Evolutionary conservation across 2,329 filamentous ascomycete genomes (phyloP).

Genomic region (Colletotrichum tofieldiae): DNA sequence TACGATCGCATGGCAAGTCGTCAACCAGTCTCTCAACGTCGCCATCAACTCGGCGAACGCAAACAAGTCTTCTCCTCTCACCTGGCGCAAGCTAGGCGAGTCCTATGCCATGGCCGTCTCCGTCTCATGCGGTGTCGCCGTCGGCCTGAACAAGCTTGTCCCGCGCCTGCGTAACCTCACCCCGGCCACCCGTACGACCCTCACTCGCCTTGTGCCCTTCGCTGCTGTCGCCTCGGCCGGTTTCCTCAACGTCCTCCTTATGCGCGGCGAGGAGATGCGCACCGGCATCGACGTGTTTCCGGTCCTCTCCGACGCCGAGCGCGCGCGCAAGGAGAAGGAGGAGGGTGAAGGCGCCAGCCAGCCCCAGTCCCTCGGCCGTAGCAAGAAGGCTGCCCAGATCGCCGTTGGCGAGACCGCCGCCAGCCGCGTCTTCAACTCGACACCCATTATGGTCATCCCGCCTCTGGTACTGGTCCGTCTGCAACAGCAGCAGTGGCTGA

Average conservation of each 20-base stretch:
- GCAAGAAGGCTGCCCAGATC: constrained; percentile 87
- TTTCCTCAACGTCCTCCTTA: constrained; percentile 95
- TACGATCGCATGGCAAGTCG: constrained; percentile 93
- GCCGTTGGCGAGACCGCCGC: constrained; percentile 95
- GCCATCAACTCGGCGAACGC: constrained; percentile 98
- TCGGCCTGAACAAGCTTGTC: constrained; percentile 92
- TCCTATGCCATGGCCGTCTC: constrained; percentile 94
- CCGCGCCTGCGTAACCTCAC: constrained; percentile 85
- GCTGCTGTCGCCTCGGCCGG: constrained; percentile 94
- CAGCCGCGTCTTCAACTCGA: constrained; percentile 92
- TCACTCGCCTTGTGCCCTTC: constrained; percentile 93
- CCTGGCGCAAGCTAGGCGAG: constrained; percentile 84
- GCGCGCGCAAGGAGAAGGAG: constrained; percentile 67
- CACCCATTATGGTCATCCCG: constrained; percentile 97
- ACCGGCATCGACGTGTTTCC: constrained; percentile 94
- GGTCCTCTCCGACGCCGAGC: constrained; percentile 80
- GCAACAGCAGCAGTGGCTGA: constrained; percentile 88
- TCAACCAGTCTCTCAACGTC: constrained; percentile 98
- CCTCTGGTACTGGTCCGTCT: constrained; percentile 88
- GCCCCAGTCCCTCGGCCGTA: constrained; percentile 82
- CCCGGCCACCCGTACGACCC: constrained; percentile 81
- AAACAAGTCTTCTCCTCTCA: constrained; percentile 95
- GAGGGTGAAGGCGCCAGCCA: constrained; percentile 77
- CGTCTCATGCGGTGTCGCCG: constrained; percentile 92
- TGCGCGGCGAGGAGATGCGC: constrained; percentile 96